Conservation (phyloP, 345 rosid species). For the Ricinus communis region DNA sequence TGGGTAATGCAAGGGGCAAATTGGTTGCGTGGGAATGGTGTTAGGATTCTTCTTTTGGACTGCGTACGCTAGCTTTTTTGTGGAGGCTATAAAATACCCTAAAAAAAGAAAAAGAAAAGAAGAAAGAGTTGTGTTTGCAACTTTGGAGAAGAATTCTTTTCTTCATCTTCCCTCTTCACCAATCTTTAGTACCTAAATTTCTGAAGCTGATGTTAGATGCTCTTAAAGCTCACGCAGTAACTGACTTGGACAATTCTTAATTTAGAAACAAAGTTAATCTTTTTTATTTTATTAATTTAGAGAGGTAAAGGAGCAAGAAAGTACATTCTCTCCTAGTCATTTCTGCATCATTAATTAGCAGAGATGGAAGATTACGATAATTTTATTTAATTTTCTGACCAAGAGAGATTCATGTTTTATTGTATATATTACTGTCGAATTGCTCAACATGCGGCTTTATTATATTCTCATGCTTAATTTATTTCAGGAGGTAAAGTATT, state of each 20-base stretch:
- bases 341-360: too few species aligned
- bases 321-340: too few species aligned
- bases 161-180: constrained; percentile 9
- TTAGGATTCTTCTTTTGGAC: constrained; percentile 58
- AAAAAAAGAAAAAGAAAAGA: background rate
- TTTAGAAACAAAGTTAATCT: too few species aligned
- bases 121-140: constrained; percentile 7
- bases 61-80: constrained; percentile 49
- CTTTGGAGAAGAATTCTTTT: constrained; percentile 13
- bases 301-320: too few species aligned
- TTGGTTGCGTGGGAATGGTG: constrained; percentile 41
- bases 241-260: background rate
- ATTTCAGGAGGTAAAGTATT: too few species aligned
- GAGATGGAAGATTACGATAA: too few species aligned
- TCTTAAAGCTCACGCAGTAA: constrained; percentile 27
- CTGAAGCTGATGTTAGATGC: constrained; percentile 19
- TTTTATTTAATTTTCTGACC: too few species aligned
- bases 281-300: too few species aligned
- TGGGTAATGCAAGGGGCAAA: constrained; percentile 18
- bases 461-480: too few species aligned
- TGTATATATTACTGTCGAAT: too few species aligned
- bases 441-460: too few species aligned
- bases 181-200: constrained; percentile 1
- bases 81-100: constrained; percentile 14
- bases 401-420: too few species aligned